Conservation (phyloP, 1,139 yeast genomes). For the Maudiozyma humilis region DNA sequence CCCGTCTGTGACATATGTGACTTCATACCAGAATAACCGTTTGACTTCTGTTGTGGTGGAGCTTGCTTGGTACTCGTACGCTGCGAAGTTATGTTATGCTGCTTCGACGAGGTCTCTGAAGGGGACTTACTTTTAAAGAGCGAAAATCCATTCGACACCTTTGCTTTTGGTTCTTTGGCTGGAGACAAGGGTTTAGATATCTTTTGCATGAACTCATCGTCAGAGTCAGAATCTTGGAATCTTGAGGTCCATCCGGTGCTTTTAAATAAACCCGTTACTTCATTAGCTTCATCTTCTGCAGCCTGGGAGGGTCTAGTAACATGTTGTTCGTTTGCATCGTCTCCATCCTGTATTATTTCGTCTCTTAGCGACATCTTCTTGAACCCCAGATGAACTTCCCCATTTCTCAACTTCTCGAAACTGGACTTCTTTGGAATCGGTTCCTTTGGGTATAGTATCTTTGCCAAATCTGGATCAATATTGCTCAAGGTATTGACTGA, state of each 20-base stretch:
- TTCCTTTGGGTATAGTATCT: slow-evolving; percentile 29
- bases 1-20: background rate
- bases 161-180: slow-evolving; percentile 15
- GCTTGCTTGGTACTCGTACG: background rate
- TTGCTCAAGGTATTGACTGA: too few species aligned
- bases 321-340: slow-evolving; percentile 2
- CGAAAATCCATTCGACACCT: slow-evolving; percentile 16
- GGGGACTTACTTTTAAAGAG: slow-evolving; percentile 9
- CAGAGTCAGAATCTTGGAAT: slow-evolving; percentile 54
- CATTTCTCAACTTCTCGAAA: slow-evolving; percentile 40
- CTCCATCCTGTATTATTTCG: slow-evolving; percentile 10
- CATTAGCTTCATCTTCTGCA: slow-evolving; percentile 1
- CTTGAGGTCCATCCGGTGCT: slow-evolving; percentile 36
- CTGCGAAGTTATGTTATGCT: background rate
- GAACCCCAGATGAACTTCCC: slow-evolving; percentile 31
- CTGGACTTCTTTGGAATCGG: slow-evolving; percentile 46
- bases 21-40: background rate
- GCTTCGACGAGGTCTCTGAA: background rate
- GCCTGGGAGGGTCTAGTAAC: background rate
- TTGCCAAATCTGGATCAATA: slow-evolving; percentile 5
- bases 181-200: slow-evolving; percentile 7
- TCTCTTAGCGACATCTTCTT: slow-evolving; percentile 34
- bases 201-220: slow-evolving; percentile 29
- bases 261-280: background rate
- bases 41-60: too few species aligned